Evolutionary conservation across 169 alveolate genomes (phyloP), one percentile per base, ranked within the genome.

Genomic region (Cryptosporidium bovis): DNA sequence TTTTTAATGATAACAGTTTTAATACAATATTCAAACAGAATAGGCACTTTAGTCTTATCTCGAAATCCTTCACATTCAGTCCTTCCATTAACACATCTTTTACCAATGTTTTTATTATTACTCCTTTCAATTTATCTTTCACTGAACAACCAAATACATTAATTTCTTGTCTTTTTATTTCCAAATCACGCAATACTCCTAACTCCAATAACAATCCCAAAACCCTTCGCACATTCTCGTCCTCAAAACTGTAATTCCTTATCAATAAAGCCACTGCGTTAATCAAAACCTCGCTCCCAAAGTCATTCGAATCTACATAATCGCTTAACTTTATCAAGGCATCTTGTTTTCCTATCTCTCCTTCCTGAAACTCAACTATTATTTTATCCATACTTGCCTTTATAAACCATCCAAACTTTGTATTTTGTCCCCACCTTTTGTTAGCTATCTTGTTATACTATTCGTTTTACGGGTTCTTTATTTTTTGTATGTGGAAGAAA

Each of bases 181-280:
- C 64, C 18, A 3, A 34, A 5, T 60, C 50, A 62, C 27, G 44
- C 10, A 8, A 16, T 10, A n/a, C 6, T 10, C 62, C 71, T 12
- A 77, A 60, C 16, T 60, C 71, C 33, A 77, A 15, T 51, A 77
- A 60, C 36, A 77, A 48, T 34, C 33, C 50, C 27, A 77, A 60
- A 10, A 20, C 29, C 7, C 10, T 20, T 3, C 40, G 33, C 20
- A 77, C n/a, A 24, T 60, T 36, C 66, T 60, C 33, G 3, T 77
- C 87, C n/a, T 64, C 64, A 18, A 77, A 77, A 60, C 29, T 62
- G 16, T 34, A 77, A 15, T 58, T 18, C 15, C 64, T 77, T 13
- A 77, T 48, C 20, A 56, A 27, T 40, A 20, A 48, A 3, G 87
- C 69, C 27, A 77, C 29, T 36, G 64, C 56, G 40, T 77, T 77